phyloP scores from a whole-genome alignment of 148 eudicot genomes.

The Beta vulgaris region DNA sequence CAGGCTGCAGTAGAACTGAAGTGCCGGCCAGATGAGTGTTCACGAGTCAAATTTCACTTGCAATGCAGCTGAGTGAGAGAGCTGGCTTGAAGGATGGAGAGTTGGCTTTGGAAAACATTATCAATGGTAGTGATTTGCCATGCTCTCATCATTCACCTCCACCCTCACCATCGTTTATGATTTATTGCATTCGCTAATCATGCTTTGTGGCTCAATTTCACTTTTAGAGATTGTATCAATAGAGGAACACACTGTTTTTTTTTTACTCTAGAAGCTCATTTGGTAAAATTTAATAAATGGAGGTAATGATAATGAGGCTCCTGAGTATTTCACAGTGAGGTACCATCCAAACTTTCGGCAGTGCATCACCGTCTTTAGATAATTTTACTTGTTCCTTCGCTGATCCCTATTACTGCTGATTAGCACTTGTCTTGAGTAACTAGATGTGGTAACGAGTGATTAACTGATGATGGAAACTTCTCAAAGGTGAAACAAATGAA shows the following conservation, averaged over 20 bases:
- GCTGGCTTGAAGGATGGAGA: constrained; percentile 14
- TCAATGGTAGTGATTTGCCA: constrained; percentile 17
- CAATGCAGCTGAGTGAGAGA: constrained; percentile 10
- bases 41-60: constrained; percentile 9
- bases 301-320: background rate
- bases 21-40: constrained; percentile 11
- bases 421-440: no score
- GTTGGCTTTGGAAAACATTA: constrained; percentile 11
- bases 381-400: no score
- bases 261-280: background rate
- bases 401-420: no score
- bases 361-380: background rate
- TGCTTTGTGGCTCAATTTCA: background rate
- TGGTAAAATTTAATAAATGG: background rate
- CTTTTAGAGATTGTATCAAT: background rate
- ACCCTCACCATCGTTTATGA: background rate
- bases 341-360: background rate
- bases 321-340: background rate
- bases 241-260: background rate
- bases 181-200: background rate
- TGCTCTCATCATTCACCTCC: background rate
- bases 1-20: constrained; percentile 1
- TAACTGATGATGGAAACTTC: no score
- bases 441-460: no score
- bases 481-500: no score